Evolutionary conservation across 148 eudicot species (phyloP), one percentile per base, ranked within the genome.

Genomic region (Camellia sinensis): DNA sequence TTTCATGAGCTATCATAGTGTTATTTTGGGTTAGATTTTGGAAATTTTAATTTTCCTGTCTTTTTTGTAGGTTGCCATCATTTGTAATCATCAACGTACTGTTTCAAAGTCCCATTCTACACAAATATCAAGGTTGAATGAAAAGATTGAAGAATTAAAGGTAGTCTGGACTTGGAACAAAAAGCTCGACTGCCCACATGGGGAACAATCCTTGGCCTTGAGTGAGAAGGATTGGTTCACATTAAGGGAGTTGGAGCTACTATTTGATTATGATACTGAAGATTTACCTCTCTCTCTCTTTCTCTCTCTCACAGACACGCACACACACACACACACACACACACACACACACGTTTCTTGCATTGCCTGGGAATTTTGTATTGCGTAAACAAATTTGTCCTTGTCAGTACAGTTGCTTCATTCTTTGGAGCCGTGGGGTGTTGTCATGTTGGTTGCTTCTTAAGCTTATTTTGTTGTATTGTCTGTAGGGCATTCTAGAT

Each of bases 61-160:
- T 82, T 67, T 63, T 90, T 78, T 29, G 37, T 88, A 97, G 99
- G 99, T 97, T 69, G 99, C 99, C 64, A 92, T 97, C 59, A 94
- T 97, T 67, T 97, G 99, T 83, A 97, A 97, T 83, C 99, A 97
- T 92, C 99, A 97, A 86, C 99, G 99, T 84, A 84, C 89, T 59
- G 98, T 94, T 70, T 94, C 99, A 3, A 97, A 97, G 88, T 59
- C 93, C 71, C 99, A 97, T 79, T 83, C 85, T 86, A 87, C 95
- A 78, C 97, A 92, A 80, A 97, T 97, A 93, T 83, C 84, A 53
- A 88, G 83, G 79, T 85, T 97, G 77, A 79, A 83, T 73, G 87
- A 90, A 46, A 97, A 88, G 86, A 97, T 97, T 74, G 87, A 88
- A 52, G 98, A 91, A 80, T 82, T 91, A 52, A 94, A 91, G 98